phyloP scores from a whole-genome alignment of 192 early-diverging fungal genomes.

The Spizellomyces sp. region DNA sequence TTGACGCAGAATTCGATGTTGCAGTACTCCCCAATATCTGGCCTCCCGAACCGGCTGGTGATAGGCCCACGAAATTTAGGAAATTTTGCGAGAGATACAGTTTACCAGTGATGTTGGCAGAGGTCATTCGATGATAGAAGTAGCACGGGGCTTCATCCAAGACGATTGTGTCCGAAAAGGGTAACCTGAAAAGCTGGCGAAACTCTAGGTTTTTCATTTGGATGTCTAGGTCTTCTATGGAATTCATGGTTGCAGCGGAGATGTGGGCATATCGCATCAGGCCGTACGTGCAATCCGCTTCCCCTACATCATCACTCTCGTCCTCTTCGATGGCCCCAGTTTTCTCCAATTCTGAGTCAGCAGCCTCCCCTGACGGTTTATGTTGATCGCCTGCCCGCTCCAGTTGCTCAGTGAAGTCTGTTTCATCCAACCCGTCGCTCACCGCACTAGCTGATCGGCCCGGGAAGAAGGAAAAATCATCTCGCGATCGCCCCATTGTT shows the following conservation, averaged over 20 bases:
- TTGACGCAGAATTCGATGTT: conserved; percentile 13
- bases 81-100: conserved; percentile 55
- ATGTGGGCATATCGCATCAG: conserved; percentile 43
- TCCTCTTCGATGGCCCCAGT: background rate
- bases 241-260: conserved; percentile 35
- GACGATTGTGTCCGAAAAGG: conserved; percentile 47
- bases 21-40: background rate
- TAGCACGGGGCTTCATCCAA: conserved; percentile 48
- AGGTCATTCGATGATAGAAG: conserved; percentile 37
- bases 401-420: conserved; percentile 47
- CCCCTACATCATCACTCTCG: background rate
- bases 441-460: conserved; percentile 24
- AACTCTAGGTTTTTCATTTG: conserved; percentile 56
- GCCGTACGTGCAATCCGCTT: background rate
- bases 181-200: conserved; percentile 48
- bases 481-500: conserved; percentile 40
- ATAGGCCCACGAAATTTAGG: conserved; percentile 44
- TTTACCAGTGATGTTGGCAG: conserved; percentile 35
- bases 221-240: conserved; percentile 43
- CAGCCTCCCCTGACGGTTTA: background rate
- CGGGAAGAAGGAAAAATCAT: conserved; percentile 35
- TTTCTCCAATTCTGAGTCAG: conserved; percentile 5
- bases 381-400: background rate
- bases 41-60: conserved; percentile 15
- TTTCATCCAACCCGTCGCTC: conserved; percentile 45